phyloP scores from a whole-genome alignment of 768 basidiomycete species.

The Russula sp. region DNA sequence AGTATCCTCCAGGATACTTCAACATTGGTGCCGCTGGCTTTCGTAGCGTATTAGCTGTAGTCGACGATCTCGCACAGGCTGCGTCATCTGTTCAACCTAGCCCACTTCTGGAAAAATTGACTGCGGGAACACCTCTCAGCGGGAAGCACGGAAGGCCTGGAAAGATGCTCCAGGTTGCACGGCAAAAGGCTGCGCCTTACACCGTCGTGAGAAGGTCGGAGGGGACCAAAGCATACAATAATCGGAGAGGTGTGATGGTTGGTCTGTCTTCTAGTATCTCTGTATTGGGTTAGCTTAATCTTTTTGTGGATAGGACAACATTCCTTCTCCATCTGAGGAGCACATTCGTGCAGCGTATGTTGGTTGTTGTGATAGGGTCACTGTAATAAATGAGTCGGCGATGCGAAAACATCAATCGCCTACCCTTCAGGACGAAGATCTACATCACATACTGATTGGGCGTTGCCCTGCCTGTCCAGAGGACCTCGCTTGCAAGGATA shows the following conservation, averaged over 20 bases:
- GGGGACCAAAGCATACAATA: background rate
- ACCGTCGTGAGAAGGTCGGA: background rate
- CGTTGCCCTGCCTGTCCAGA: background rate
- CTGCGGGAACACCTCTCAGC: background rate
- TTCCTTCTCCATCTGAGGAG: background rate
- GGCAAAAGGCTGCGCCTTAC: background rate
- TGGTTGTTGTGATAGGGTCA: background rate
- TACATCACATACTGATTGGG: background rate
- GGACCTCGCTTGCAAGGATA: background rate
- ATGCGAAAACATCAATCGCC: background rate
- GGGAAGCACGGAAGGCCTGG: background rate
- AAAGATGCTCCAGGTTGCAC: background rate
- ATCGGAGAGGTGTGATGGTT: background rate
- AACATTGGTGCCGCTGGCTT: constrained; percentile 2
- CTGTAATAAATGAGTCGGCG: background rate
- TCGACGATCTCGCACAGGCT: background rate
- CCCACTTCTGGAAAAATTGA: background rate
- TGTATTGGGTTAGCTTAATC: background rate
- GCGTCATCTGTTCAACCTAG: background rate
- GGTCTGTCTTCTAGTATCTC: background rate
- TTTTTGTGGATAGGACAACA: background rate
- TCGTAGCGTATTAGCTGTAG: background rate
- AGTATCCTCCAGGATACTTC: background rate
- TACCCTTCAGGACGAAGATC: background rate
- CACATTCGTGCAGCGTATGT: background rate